A percentile compares a stretch with the other conserved stretches of the same genome.
Evolutionary conservation across 441 rosid genomes (phyloP).

Genomic region (Eutrema salsugineum): DNA sequence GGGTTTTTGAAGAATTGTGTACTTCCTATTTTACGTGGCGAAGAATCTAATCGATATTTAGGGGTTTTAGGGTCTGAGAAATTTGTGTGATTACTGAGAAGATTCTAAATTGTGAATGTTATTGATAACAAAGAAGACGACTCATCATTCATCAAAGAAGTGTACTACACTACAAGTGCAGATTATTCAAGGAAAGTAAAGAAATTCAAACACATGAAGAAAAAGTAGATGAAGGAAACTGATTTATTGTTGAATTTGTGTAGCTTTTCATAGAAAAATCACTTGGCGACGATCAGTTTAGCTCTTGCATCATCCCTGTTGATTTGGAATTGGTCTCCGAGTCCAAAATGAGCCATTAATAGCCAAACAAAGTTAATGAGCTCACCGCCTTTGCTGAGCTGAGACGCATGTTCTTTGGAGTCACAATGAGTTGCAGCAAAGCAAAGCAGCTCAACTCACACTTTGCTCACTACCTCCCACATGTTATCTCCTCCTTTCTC

Average conservation of each 20-base stretch:
- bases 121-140: not conserved
- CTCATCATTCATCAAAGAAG: not conserved
- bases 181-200: constrained; percentile 11
- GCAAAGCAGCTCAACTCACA: constrained; percentile 62
- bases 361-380: constrained; percentile 59
- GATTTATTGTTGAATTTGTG: not conserved
- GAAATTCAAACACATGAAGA: not conserved
- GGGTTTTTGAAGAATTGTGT: not conserved
- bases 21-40: not conserved
- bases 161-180: not conserved
- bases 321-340: constrained; percentile 50
- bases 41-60: not conserved
- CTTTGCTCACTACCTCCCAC: constrained; percentile 48
- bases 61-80: not conserved
- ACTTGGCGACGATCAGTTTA: constrained; percentile 43
- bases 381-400: constrained; percentile 62
- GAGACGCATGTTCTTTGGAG: constrained; percentile 50
- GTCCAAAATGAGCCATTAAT: constrained; percentile 61
- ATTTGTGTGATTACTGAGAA: not conserved
- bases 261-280: not conserved
- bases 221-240: not conserved
- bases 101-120: not conserved
- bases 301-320: constrained; percentile 50
- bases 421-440: constrained; percentile 50
- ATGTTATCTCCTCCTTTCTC: constrained; percentile 6